Conservation (phyloP, 441 rosid genomes). For the Erodium moschatum region DNA sequence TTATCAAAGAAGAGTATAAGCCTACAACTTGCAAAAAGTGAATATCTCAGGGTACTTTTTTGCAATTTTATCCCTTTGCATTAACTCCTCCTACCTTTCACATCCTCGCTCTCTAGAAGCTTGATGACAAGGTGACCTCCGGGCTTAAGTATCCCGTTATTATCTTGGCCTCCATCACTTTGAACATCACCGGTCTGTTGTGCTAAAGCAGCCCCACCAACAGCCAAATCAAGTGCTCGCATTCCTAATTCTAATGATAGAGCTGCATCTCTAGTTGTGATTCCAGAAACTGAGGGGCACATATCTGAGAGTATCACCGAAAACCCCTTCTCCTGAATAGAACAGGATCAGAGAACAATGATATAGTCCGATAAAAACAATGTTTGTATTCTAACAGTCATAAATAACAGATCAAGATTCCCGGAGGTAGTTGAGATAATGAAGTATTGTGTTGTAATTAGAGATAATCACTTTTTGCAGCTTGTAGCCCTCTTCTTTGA, state of each 20-base stretch:
- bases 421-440: neutral
- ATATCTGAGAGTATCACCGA: conserved; percentile 75
- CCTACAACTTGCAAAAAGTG: too few species aligned
- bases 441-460: neutral
- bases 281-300: conserved; percentile 88
- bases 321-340: conserved; percentile 60
- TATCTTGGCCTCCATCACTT: conserved; percentile 15
- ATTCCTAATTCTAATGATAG: conserved; percentile 72
- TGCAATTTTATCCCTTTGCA: too few species aligned
- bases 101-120: conserved; percentile 83
- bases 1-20: too few species aligned
- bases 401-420: neutral
- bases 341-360: conserved; percentile 20
- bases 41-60: too few species aligned
- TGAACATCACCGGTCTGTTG: conserved; percentile 22
- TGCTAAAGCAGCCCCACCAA: conserved; percentile 43
- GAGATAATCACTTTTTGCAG: too few species aligned
- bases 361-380: neutral
- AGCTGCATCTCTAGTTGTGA: conserved; percentile 64
- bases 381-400: neutral
- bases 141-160: conserved; percentile 39
- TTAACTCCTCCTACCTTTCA: conserved; percentile 40
- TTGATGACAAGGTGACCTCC: conserved; percentile 81
- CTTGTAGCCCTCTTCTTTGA: too few species aligned
- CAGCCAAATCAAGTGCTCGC: conserved; percentile 78